A percentile compares a stretch with the other conserved stretches of the same genome.
These are phyloP conservation scores for Cylindrodendrum hubeiense DNA, from an alignment of 2,329 filamentous ascomycete genomes.

Conservation along the genomic window DNA sequence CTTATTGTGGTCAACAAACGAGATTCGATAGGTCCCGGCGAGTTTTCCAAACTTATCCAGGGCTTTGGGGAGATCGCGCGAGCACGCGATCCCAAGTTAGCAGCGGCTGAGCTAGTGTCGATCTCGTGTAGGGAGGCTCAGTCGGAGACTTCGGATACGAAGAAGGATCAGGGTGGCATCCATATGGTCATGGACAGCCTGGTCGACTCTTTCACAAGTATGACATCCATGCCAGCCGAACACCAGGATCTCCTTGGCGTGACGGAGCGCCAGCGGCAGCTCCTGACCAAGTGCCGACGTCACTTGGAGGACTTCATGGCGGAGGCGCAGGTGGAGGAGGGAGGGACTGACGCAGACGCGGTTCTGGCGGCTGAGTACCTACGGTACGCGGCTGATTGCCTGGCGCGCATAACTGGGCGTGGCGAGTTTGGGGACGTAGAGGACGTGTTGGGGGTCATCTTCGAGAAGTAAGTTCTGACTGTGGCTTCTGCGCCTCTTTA, in stretches of 20 bases:
- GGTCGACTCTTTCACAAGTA: slow-evolving; percentile 73
- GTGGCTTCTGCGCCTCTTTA: slow-evolving; percentile 9
- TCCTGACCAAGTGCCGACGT: slow-evolving; percentile 78
- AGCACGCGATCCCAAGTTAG: slow-evolving; percentile 40
- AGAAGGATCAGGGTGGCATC: slow-evolving; percentile 72
- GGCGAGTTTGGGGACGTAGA: slow-evolving; percentile 92
- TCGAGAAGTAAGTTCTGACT: slow-evolving; percentile 83
- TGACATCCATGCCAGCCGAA: slow-evolving; percentile 78
- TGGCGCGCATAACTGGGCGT: slow-evolving; percentile 89
- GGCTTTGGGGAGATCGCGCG: slow-evolving; percentile 51
- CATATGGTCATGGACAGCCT: slow-evolving; percentile 76
- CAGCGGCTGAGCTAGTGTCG: slow-evolving; percentile 53
- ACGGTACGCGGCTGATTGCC: slow-evolving; percentile 80
- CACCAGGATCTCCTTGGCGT: slow-evolving; percentile 90
- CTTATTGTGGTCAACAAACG: slow-evolving; percentile 74
- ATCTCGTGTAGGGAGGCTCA: slow-evolving; percentile 80
- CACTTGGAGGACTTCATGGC: slow-evolving; percentile 81
- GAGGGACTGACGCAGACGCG: slow-evolving; percentile 75
- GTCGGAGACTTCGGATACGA: slow-evolving; percentile 31
- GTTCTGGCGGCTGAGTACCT: slow-evolving; percentile 92
- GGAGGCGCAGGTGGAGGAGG: slow-evolving; percentile 60
- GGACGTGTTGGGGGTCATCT: slow-evolving; percentile 95
- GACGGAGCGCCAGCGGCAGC: slow-evolving; percentile 87
- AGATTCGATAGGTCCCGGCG: slow-evolving; percentile 58
- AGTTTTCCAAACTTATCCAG: slow-evolving; percentile 54